Conservation (phyloP, 2,329 filamentous ascomycete species). For the Aspergillus versicolor region DNA sequence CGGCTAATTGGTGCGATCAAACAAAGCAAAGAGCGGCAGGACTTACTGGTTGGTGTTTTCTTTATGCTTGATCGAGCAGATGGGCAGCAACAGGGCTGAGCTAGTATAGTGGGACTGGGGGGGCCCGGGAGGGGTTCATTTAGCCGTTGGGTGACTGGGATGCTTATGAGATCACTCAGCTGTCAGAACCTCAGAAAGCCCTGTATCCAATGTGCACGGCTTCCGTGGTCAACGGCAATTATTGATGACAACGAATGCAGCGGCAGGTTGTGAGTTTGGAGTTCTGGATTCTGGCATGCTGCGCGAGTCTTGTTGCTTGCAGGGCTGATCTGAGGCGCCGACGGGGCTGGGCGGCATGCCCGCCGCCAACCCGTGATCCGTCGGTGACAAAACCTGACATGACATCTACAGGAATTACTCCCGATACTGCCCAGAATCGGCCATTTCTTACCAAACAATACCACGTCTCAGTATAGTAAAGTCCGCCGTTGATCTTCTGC, state of each 20-base stretch:
- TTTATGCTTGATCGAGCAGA: constrained; percentile 6
- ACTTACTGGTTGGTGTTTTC: constrained; percentile 10
- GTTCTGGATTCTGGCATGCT: not conserved
- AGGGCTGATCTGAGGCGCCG: constrained; percentile 8
- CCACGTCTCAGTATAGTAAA: not conserved
- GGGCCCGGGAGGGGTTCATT: not conserved
- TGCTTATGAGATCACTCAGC: not conserved
- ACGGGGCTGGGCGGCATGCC: too few relatives aligned
- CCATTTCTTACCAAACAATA: not conserved
- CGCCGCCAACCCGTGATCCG: not conserved
- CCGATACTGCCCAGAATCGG: not conserved
- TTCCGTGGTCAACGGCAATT: not conserved
- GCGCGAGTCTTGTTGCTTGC: not conserved
- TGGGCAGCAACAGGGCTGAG: constrained; percentile 9
- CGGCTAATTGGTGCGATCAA: constrained; percentile 1
- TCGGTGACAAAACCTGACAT: not conserved
- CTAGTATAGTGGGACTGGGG: not conserved
- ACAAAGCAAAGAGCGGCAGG: constrained; percentile 1
- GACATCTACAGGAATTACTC: not conserved
- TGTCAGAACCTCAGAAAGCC: too few relatives aligned
- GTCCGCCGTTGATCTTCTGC: not conserved
- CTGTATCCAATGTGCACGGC: not conserved
- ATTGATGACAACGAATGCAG: not conserved
- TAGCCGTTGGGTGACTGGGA: not conserved
- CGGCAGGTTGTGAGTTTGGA: not conserved